Percentiles rank a stretch among this genome's conserved stretches.
Evolutionary conservation across 164 flowering plant genomes (phyloP).

Genomic region (Taxillus chinensis): DNA sequence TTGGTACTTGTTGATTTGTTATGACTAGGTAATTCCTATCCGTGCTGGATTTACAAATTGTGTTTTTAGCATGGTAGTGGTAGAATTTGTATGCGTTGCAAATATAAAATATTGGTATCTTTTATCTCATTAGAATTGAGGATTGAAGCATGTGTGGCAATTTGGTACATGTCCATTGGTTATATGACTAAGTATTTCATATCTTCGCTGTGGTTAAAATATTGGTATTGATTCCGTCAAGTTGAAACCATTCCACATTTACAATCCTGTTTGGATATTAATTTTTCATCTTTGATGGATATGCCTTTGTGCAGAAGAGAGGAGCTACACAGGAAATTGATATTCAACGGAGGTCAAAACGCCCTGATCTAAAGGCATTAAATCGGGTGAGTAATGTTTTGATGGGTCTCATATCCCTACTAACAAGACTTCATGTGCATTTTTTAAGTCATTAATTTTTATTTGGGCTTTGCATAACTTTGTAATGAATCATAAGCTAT

Average conservation of each 20-base stretch:
- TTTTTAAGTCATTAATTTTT: not conserved
- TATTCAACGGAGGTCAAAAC: constrained; percentile 26
- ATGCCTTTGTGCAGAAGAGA: constrained; percentile 22
- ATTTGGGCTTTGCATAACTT: not conserved
- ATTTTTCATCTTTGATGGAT: not conserved
- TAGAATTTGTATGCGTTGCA: no score
- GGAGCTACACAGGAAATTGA: constrained; percentile 13
- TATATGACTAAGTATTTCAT: not conserved
- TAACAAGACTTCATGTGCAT: not conserved
- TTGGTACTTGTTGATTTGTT: no score
- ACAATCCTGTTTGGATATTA: not conserved
- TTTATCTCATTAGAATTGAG: no score
- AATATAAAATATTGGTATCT: no score
- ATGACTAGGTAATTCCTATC: no score
- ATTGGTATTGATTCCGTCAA: not conserved
- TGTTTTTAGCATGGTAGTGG: no score
- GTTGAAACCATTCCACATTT: not conserved
- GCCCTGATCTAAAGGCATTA: constrained; percentile 64
- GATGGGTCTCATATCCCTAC: not conserved
- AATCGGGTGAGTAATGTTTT: constrained; percentile 26
- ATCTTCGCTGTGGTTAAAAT: not conserved
- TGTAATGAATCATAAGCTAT: not conserved
- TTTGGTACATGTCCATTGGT: not conserved
- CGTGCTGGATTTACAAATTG: no score
- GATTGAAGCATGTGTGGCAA: not conserved